Evolutionary conservation across 495 filamentous ascomycete species (phyloP), one percentile per base, ranked within the genome.

Genomic region (Darksidea phi): DNA sequence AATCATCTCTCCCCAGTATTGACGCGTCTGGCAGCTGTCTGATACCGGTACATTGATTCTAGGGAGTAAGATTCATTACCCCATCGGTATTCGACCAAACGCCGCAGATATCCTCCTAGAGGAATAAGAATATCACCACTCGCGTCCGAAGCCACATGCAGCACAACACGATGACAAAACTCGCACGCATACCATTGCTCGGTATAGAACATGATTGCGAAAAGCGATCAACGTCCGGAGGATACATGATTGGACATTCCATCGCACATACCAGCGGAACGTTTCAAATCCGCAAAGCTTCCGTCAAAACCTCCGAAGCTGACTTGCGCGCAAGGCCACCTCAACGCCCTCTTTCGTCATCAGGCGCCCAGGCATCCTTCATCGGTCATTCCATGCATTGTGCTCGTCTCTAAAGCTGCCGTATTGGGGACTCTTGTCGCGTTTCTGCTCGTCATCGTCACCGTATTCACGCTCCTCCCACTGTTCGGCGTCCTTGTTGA

Each of bases 321-420:
- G 46, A 34, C 21, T 46, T 59, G 59, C 26, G 38, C 36, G 11
- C 6, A 47, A 58, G 20, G 38, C 24, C 42, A 21, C 51, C 28
- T 26, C 53, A 23, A 17, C 8, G 25, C 13, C 34, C 8, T 8
- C 46, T 60, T 38, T 49, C 48, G 42, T 54, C 57, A 60, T 60
- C 60, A 11, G 32, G 42, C 41, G 36, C 24, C 24, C 17, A 52
- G 7, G 24, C 47, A 46, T 54, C 48, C 25, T 52, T 52, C 54
- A 57, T 37, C 26, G 11, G 24, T 49, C 49, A 20, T 57, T 57
- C 68, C 68, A 71, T 1, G 45, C 66, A 38, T 66, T 62, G n/a
- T 59, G 66, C 57, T 71, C 68, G 28, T 71, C 68, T 47, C 54
- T 45, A 25, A 68, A 70, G 54, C 68, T 70, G 28, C 68, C 68